Conservation (phyloP, 768 basidiomycete species). For the Antrodiella citrinella region DNA sequence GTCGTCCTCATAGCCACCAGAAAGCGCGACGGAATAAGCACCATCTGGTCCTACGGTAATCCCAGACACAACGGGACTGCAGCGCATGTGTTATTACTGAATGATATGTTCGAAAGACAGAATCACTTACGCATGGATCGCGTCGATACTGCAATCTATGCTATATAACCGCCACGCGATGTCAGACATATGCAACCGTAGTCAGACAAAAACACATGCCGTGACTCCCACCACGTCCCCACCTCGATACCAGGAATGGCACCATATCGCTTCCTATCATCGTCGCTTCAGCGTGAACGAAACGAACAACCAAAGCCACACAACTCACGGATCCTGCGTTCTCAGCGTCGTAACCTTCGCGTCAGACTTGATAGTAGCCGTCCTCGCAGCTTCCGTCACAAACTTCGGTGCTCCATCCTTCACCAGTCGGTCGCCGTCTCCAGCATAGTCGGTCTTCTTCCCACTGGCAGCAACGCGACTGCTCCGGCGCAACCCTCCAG, state of each 20-base stretch:
- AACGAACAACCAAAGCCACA: too few species aligned
- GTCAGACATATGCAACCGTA: too few species aligned
- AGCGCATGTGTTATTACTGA: too few species aligned
- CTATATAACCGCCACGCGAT: too few species aligned
- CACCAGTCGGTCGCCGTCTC: slow-evolving; percentile 27
- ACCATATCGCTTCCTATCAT: slow-evolving; percentile 65
- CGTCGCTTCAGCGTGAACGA: too few species aligned
- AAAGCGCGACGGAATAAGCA: slow-evolving; percentile 79
- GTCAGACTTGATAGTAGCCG: slow-evolving; percentile 17
- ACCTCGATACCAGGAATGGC: slow-evolving; percentile 71
- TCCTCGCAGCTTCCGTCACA: slow-evolving; percentile 13
- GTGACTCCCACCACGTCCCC: slow-evolving; percentile 77
- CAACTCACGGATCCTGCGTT: slow-evolving; percentile 43
- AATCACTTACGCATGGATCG: slow-evolving; percentile 75
- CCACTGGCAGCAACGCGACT: slow-evolving; percentile 55
- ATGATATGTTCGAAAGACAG: background rate
- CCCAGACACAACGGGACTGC: slow-evolving; percentile 77
- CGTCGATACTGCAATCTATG: slow-evolving; percentile 61
- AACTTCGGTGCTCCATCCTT: slow-evolving; percentile 1
- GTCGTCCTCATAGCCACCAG: slow-evolving; percentile 85
- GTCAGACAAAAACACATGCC: slow-evolving; percentile 38
- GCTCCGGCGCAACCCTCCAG: slow-evolving; percentile 53
- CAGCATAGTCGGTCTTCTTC: slow-evolving; percentile 47
- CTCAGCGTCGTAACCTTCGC: slow-evolving; percentile 22
- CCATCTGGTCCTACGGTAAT: slow-evolving; percentile 63